Conservation (phyloP, 371 early-diverging fungal species). For the Haplosporangium sp. region DNA sequence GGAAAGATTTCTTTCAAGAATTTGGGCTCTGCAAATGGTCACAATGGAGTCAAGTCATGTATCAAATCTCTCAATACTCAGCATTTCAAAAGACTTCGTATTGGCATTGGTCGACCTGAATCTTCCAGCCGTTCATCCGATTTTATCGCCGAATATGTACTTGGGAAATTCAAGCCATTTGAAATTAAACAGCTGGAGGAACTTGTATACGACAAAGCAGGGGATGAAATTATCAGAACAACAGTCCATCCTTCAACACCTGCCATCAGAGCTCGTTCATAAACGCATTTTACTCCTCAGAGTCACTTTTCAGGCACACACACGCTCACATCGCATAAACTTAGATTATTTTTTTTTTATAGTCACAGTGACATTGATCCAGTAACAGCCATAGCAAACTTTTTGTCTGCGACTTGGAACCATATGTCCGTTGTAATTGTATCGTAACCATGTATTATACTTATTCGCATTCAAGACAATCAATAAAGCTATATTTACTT, state of each 20-base stretch:
- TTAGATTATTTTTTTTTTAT: too few species aligned
- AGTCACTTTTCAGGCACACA: too few species aligned
- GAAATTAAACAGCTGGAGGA: conserved; percentile 64
- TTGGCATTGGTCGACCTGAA: conserved; percentile 77
- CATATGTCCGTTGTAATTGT: too few species aligned
- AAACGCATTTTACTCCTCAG: too few species aligned
- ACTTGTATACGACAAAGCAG: conserved; percentile 31
- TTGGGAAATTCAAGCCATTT: conserved; percentile 61
- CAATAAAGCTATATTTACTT: too few species aligned
- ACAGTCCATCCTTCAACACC: conserved; percentile 6
- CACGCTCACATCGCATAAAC: too few species aligned
- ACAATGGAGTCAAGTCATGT: conserved; percentile 83
- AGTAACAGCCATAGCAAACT: too few species aligned
- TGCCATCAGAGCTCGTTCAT: too few species aligned
- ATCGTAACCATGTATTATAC: too few species aligned
- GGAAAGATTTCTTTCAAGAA: conserved; percentile 73
- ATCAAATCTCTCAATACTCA: conserved; percentile 64
- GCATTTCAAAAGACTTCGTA: conserved; percentile 69
- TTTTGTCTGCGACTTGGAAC: too few species aligned
- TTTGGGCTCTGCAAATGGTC: conserved; percentile 74
- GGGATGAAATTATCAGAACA: conserved; percentile 35
- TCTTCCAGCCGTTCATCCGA: conserved; percentile 56
- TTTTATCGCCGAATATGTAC: conserved; percentile 70
- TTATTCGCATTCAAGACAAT: too few species aligned
- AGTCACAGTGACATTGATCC: too few species aligned